These are phyloP conservation scores for Lachnellula occidentalis DNA, from an alignment of 2,329 filamentous ascomycete species.

Conservation along the genomic window DNA sequence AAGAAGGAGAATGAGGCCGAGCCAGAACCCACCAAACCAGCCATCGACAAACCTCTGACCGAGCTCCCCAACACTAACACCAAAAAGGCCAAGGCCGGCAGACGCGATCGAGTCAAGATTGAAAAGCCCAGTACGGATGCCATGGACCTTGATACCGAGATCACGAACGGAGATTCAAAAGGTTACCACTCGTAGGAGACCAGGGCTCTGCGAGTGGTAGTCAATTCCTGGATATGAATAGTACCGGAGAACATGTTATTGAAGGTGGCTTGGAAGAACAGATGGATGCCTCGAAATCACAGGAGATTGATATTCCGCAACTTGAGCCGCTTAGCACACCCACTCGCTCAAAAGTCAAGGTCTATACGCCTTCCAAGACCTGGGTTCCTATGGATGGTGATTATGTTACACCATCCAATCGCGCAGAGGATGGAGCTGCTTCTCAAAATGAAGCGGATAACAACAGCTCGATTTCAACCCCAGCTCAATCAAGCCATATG, in stretches of 20 bases:
- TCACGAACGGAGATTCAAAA: constrained; percentile 25
- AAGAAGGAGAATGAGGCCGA: background rate
- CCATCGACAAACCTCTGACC: constrained; percentile 5
- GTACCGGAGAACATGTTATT: constrained; percentile 4
- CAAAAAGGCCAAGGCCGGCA: constrained; percentile 9
- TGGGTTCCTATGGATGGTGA: background rate
- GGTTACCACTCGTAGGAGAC: constrained; percentile 31
- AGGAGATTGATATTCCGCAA: background rate
- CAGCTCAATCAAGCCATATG: constrained; percentile 12
- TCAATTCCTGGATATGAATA: constrained; percentile 25
- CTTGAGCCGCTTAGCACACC: background rate
- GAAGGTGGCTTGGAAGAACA: background rate
- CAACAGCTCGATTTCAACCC: constrained; percentile 12
- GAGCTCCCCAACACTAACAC: constrained; percentile 14
- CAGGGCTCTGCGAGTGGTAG: constrained; percentile 33
- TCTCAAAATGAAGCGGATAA: background rate
- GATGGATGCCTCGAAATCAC: background rate
- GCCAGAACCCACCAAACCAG: background rate
- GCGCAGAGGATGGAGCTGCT: no score
- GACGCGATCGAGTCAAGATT: constrained; percentile 5
- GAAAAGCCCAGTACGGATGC: background rate
- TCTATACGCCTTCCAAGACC: constrained; percentile 7
- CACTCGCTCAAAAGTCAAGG: background rate
- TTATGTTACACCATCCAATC: background rate
- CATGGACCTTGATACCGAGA: constrained; percentile 6